A percentile compares a stretch with the other conserved stretches of the same genome.
Evolutionary conservation across 148 eudicot genomes (phyloP).

Genomic region (Spergularia bocconei): DNA sequence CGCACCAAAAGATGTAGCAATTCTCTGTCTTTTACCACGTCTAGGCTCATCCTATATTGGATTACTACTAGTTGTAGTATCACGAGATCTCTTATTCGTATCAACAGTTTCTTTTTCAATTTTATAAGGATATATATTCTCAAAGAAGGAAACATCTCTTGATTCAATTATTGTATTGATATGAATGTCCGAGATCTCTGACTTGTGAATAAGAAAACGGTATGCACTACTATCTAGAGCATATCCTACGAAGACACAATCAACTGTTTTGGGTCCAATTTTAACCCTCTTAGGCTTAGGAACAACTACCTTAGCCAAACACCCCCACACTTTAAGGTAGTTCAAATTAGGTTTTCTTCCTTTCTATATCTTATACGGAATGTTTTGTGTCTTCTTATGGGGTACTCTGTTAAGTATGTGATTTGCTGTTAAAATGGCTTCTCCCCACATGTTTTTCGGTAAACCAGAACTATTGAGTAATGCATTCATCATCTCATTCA

Average conservation of each 20-base stretch:
- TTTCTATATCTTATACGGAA: background rate
- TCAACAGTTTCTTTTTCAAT: background rate
- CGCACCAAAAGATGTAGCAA: too few species aligned
- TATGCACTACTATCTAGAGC: background rate
- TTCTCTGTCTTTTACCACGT: too few species aligned
- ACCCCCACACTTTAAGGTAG: background rate
- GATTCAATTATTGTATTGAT: background rate
- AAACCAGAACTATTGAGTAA: background rate
- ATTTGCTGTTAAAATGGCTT: background rate
- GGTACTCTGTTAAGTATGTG: background rate
- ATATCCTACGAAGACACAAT: background rate
- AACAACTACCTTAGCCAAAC: background rate
- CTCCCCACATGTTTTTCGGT: background rate
- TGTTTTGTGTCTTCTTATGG: background rate
- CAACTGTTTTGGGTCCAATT: background rate
- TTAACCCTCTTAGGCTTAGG: background rate
- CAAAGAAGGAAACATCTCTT: background rate
- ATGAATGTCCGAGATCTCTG: background rate
- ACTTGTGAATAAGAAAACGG: background rate
- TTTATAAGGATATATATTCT: background rate
- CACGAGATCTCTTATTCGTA: background rate
- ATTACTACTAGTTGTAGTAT: background rate
- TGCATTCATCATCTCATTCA: background rate
- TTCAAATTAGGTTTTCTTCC: background rate
- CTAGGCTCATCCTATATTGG: too few species aligned